Evolutionary conservation across 768 basidiomycete genomes (phyloP).

Genomic region (Kockovaella imperatae): DNA sequence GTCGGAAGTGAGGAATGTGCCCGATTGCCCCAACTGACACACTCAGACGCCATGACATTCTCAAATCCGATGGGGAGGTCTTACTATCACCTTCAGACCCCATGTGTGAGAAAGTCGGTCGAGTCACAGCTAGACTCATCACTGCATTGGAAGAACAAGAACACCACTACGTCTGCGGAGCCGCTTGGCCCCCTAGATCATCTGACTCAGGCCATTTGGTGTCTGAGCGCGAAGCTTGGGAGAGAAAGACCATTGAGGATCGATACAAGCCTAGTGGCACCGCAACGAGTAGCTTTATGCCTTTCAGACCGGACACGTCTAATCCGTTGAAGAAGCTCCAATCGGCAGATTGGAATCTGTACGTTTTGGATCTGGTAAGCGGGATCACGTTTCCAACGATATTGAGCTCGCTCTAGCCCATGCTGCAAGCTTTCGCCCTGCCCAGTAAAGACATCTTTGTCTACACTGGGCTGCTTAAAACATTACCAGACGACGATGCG

Average conservation of each 20-base stretch:
- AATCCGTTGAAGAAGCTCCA: slow-evolving; percentile 47
- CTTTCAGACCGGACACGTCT: slow-evolving; percentile 43
- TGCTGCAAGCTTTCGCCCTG: slow-evolving; percentile 45
- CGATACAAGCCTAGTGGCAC: slow-evolving; percentile 26
- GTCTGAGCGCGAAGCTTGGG: slow-evolving; percentile 29
- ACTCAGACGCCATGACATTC: slow-evolving; percentile 44
- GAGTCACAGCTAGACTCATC: slow-evolving; percentile 45
- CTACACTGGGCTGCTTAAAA: slow-evolving; percentile 47
- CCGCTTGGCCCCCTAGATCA: slow-evolving; percentile 38
- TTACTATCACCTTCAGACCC: slow-evolving; percentile 45
- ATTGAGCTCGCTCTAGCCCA: neutral
- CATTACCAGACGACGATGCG: slow-evolving; percentile 47
- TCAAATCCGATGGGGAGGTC: slow-evolving; percentile 43
- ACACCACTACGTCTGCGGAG: slow-evolving; percentile 37
- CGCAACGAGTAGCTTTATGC: slow-evolving; percentile 41
- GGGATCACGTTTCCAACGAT: slow-evolving; percentile 3
- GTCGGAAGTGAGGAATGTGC: slow-evolving; percentile 34
- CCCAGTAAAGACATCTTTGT: slow-evolving; percentile 49
- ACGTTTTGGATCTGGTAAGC: slow-evolving; percentile 47
- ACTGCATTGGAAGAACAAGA: slow-evolving; percentile 45
- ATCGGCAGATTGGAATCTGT: slow-evolving; percentile 47
- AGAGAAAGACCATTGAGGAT: slow-evolving; percentile 1
- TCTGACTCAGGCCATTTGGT: slow-evolving; percentile 35
- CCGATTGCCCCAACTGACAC: neutral
- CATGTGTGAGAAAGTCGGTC: slow-evolving; percentile 40